phyloP scores from a whole-genome alignment of 2,329 filamentous ascomycete genomes.

The Colletotrichum abscissum region DNA sequence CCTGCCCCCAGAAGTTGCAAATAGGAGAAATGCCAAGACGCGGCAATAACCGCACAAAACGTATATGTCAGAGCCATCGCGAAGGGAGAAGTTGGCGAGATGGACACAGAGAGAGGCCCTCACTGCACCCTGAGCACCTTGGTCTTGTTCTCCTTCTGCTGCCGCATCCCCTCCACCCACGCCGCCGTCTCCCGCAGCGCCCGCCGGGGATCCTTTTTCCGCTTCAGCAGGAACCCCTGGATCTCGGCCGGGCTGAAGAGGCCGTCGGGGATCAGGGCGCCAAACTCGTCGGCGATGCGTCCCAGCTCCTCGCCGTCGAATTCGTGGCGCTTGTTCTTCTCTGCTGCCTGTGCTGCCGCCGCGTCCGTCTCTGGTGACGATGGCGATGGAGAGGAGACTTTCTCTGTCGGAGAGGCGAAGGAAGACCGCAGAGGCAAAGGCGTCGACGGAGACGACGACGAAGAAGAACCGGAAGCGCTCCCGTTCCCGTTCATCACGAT shows the following conservation, averaged over 20 bases:
- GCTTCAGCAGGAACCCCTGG: conserved; percentile 72
- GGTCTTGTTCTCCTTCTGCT: conserved; percentile 61
- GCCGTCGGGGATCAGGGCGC: conserved; percentile 61
- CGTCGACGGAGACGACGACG: conserved; percentile 5
- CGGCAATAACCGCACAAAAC: background rate
- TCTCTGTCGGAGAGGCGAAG: background rate
- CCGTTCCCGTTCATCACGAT: conserved; percentile 13
- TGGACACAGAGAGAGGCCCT: conserved; percentile 1
- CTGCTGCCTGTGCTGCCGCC: background rate
- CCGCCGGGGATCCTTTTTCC: conserved; percentile 67
- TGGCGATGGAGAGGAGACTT: background rate
- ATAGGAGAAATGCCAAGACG: too few relatives aligned
- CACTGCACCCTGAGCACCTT: conserved; percentile 62
- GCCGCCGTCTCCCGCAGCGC: conserved; percentile 63
- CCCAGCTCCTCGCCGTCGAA: conserved; percentile 50
- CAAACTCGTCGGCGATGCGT: conserved; percentile 60
- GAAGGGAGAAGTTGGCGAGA: too few relatives aligned
- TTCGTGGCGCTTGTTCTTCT: conserved; percentile 34
- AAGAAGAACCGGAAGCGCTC: background rate
- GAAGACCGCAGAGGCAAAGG: background rate
- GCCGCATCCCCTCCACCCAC: conserved; percentile 64
- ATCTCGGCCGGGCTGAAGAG: conserved; percentile 71
- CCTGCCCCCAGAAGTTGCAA: too few relatives aligned
- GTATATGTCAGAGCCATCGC: background rate
- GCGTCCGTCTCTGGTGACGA: background rate